Evolutionary conservation across 805 yeast genomes (phyloP).

Genomic region (Kluyveromyces siamensis): DNA sequence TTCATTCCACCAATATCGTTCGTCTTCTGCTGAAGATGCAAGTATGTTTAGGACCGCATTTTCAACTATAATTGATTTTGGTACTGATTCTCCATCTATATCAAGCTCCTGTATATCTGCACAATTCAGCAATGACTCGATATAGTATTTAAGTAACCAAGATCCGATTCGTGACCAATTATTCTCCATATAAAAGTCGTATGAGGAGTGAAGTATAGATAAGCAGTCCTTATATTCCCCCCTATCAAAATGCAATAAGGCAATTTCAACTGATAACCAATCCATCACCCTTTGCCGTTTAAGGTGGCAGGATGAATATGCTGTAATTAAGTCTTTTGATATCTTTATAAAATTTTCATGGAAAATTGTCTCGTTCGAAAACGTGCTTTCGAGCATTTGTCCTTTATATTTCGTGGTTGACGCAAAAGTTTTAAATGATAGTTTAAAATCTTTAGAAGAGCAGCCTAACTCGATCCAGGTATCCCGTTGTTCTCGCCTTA

Average conservation of each 20-base stretch:
- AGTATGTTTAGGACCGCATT: slow-evolving; percentile 24
- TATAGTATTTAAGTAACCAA: slow-evolving; percentile 53
- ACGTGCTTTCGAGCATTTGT: slow-evolving; percentile 10
- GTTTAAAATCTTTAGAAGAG: slow-evolving; percentile 7
- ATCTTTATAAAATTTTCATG: slow-evolving; percentile 36
- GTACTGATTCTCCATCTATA: slow-evolving; percentile 18
- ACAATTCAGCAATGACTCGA: slow-evolving; percentile 48
- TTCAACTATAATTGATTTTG: slow-evolving; percentile 18
- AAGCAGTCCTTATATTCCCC: slow-evolving; percentile 53
- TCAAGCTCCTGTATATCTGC: slow-evolving; percentile 11
- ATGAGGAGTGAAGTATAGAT: slow-evolving; percentile 56
- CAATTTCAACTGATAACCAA: slow-evolving; percentile 69
- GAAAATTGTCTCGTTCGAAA: slow-evolving; percentile 12
- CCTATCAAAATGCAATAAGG: slow-evolving; percentile 52
- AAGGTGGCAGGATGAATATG: slow-evolving; percentile 12
- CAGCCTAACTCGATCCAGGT: slow-evolving; percentile 27
- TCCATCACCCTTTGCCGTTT: slow-evolving; percentile 58
- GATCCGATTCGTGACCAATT: slow-evolving; percentile 74
- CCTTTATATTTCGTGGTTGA: slow-evolving; percentile 6
- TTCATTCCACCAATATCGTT: slow-evolving; percentile 20
- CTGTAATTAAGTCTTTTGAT: slow-evolving; percentile 35
- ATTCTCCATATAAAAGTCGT: slow-evolving; percentile 52
- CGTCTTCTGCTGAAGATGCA: slow-evolving; percentile 12
- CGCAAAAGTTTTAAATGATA: slow-evolving; percentile 10
- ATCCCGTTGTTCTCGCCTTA: slow-evolving; percentile 32